Evolutionary conservation across 1,139 yeast species (phyloP), one percentile per base, ranked within the genome.

Genomic region (Geotrichum reessii): DNA sequence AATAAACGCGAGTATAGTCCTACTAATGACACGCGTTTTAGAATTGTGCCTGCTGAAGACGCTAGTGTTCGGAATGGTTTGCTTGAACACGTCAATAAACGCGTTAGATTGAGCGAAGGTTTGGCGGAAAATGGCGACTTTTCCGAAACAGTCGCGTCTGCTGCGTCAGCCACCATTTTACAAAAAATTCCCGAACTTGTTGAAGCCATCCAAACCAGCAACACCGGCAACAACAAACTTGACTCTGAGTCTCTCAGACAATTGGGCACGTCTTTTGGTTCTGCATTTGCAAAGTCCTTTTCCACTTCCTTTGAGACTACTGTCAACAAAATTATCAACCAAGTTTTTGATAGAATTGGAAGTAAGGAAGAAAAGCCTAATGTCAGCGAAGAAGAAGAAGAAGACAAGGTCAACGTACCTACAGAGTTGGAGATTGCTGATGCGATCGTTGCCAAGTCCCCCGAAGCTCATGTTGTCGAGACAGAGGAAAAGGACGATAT

Each of bases 231-330:
- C 52, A 48, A 47, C 52, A 48, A 53, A 37, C 42, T 51, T 12
- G 33, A 40, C 17, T 48, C 33, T 14, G 56, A 56, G 33, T 21
- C 33, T 27, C 28, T 53, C 21, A 44, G 27, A n/a, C 19, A 51
- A 27, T 28, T 56, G 21, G 59, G 59, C 22, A 19, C 24, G 24
- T 37, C 59, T 2, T 50, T 56, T 14, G 59, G 59, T n/a, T 9
- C 56, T 0, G 50, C 59, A 33, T 56, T 56, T 52, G 59, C 59
- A 12, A 48, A 27, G 14, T 48, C 53, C 22, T 56, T 56, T 22
- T 40, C 53, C 12, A 33, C 48, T 12, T 37, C 59, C 21, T 56
- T 56, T 42, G 59, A 56, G 40, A 31, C 40, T 31, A 14, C 40
- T 9, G 40, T 31, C 12, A 31, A 31, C 40, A 31, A 31, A 14